Conservation (phyloP, 2,329 filamentous ascomycete genomes). For the Colletotrichum tropicicola region DNA sequence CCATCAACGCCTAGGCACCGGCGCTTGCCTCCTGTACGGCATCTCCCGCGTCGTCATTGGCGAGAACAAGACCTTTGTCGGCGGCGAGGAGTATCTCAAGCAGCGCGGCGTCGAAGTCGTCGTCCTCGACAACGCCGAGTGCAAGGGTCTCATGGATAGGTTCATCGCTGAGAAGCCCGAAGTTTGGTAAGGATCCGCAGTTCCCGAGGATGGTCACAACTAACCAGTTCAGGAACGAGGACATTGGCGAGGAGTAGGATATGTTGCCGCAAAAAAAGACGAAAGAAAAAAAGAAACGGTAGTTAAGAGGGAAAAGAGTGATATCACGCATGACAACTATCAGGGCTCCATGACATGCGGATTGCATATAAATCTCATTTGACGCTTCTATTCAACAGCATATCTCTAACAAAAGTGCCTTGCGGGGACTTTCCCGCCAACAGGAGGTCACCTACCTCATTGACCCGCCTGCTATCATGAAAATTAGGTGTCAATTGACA, state of each 20-base stretch:
- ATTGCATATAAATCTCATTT: neutral
- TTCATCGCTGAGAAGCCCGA: conserved; percentile 79
- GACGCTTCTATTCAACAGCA: conserved; percentile 27
- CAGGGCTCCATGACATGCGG: neutral
- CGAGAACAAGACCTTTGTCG: conserved; percentile 79
- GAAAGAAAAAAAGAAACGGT: too few species aligned
- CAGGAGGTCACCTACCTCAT: too few species aligned
- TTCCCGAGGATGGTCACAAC: neutral
- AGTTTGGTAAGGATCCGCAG: conserved; percentile 74
- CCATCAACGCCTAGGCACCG: conserved; percentile 55
- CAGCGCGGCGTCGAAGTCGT: conserved; percentile 76
- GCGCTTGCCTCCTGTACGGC: conserved; percentile 80
- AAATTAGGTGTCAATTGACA: neutral
- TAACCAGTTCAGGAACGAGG: conserved; percentile 17
- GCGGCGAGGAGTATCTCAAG: conserved; percentile 76
- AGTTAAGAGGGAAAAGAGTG: neutral
- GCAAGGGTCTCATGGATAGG: conserved; percentile 73
- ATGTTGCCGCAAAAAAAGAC: neutral
- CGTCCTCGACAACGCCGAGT: conserved; percentile 73
- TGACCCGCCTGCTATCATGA: neutral
- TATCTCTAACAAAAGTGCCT: conserved; percentile 14
- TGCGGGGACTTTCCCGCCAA: neutral
- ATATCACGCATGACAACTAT: neutral
- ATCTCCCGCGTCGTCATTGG: conserved; percentile 79
- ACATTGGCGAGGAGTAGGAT: conserved; percentile 25